Evolutionary conservation across 164 flowering plant species (phyloP).

Genomic region (Nymphaea colorata): DNA sequence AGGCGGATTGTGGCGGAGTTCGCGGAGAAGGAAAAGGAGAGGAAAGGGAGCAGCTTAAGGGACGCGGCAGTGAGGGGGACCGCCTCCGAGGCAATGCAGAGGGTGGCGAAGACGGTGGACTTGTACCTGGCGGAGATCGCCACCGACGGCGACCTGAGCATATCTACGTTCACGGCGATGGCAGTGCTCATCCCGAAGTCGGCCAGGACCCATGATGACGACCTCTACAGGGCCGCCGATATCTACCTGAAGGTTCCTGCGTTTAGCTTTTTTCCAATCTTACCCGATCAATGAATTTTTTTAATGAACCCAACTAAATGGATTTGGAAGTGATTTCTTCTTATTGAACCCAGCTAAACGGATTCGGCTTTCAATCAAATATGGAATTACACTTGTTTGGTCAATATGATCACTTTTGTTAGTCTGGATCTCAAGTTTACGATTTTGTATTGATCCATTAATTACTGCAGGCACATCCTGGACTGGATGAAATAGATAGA

Average conservation of each 20-base stretch:
- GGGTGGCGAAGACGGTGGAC: conserved; percentile 32
- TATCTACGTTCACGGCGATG: conserved; percentile 81
- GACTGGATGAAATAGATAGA: conserved; percentile 79
- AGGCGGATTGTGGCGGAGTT: conserved; percentile 55
- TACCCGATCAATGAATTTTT: not conserved
- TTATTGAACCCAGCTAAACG: too few species aligned
- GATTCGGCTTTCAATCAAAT: too few species aligned
- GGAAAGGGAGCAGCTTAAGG: conserved; percentile 3
- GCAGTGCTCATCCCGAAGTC: conserved; percentile 62
- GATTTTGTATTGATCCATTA: too few species aligned
- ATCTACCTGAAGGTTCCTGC: conserved; percentile 61
- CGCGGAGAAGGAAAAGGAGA: conserved; percentile 65
- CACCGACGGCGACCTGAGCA: conserved; percentile 39
- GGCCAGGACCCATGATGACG: conserved; percentile 69
- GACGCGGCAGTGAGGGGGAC: conserved; percentile 20
- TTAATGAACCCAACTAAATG: too few species aligned
- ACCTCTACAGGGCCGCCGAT: conserved; percentile 77
- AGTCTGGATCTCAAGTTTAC: too few species aligned
- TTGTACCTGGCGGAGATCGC: conserved; percentile 73
- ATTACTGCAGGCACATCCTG: conserved; percentile 54
- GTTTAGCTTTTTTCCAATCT: not conserved
- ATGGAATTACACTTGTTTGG: too few species aligned
- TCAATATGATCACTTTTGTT: too few species aligned
- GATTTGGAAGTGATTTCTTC: too few species aligned
- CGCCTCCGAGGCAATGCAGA: conserved; percentile 54